A percentile compares a stretch with the other conserved stretches of the same genome.
phyloP scores from a whole-genome alignment of 2,329 filamentous ascomycete species.

The Lecanicillium sp. region DNA sequence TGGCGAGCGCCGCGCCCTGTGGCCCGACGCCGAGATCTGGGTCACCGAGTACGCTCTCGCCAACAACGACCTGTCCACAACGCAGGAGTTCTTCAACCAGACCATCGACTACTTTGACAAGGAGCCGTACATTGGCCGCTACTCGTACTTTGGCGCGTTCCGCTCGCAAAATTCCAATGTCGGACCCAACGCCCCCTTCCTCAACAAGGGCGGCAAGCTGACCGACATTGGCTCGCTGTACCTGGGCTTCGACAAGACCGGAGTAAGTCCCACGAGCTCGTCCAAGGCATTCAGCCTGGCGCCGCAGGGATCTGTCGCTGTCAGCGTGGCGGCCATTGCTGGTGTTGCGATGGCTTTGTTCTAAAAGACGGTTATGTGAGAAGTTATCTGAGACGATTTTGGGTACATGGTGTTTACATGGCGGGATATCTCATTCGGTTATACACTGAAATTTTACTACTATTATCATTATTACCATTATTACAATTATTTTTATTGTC shows the following conservation, averaged over 20 bases:
- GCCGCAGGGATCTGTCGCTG: not conserved
- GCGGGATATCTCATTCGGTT: not conserved
- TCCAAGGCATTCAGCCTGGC: not conserved
- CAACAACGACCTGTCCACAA: slow-evolving; percentile 48
- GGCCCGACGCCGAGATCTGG: slow-evolving; percentile 62
- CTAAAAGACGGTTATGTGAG: not conserved
- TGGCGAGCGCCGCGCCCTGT: slow-evolving; percentile 43
- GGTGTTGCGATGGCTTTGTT: slow-evolving; percentile 1
- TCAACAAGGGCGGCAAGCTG: slow-evolving; percentile 60
- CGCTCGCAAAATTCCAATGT: slow-evolving; percentile 65
- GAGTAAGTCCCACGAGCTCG: slow-evolving; percentile 33
- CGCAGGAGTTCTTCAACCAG: slow-evolving; percentile 63
- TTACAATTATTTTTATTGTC: not conserved
- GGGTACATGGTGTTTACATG: not conserved
- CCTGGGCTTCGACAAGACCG: slow-evolving; percentile 50
- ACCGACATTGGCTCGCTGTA: slow-evolving; percentile 77
- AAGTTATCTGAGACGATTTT: not conserved
- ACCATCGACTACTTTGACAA: slow-evolving; percentile 60
- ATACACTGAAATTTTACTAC: no score
- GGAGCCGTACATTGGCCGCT: slow-evolving; percentile 52
- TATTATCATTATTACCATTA: not conserved
- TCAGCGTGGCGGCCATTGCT: not conserved
- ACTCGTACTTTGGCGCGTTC: slow-evolving; percentile 73
- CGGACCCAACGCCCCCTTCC: slow-evolving; percentile 65
- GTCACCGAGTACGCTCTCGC: slow-evolving; percentile 69